Base-by-base conservation (phyloP, 805 yeast species). In the Starmerella vitae region DNA sequence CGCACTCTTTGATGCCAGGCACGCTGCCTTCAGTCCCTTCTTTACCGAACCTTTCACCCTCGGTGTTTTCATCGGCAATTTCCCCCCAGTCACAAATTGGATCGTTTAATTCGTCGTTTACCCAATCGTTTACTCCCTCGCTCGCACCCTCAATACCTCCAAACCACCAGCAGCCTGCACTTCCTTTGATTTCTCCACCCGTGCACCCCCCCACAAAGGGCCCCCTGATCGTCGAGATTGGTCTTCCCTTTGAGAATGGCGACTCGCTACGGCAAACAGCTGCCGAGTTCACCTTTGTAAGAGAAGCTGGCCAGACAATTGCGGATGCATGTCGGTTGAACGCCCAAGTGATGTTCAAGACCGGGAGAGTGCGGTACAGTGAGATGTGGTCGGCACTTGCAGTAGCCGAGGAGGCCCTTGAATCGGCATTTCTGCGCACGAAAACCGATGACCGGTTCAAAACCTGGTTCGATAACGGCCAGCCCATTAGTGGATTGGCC, bases 301-400 rank as follows among this genome's bases (percentile, higher is more conserved):
- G 63, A 0, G 71, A 72, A 0, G 68, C 66, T 19, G 73, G 70
- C 3, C 64, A 72, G 50, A 60, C 64, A 20, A 59, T 75, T 13
- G 52, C 64, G 12, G 74, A 75, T 33, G 74, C 68, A 2, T 77
- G 82, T 50, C 62, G 67, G 18, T 59, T 65, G 48, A 79, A 79
- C 51, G 70, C 82, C 0, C 58, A 64, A 14, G 61, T 72, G 7
- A 80, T 47, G 37, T 30, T 19, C 21, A 15, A 20, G 13, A 14
- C 28, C n/a, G 21, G 31, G 8, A 32, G 45, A 20, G 37, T 26
- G 30, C 42, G 38, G 13, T 22, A 43, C 13, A 34, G 44, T 3
- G 50, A 47, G 31, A 20, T 45, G 13, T 52, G 54, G 56, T 19
- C 33, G 9, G 34, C 43, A 30, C 38, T 52, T 1, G 48, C 43